These are phyloP conservation scores for Decorospora gaudefroyi DNA, from an alignment of 2,329 filamentous ascomycete genomes.

Conservation along the genomic window DNA sequence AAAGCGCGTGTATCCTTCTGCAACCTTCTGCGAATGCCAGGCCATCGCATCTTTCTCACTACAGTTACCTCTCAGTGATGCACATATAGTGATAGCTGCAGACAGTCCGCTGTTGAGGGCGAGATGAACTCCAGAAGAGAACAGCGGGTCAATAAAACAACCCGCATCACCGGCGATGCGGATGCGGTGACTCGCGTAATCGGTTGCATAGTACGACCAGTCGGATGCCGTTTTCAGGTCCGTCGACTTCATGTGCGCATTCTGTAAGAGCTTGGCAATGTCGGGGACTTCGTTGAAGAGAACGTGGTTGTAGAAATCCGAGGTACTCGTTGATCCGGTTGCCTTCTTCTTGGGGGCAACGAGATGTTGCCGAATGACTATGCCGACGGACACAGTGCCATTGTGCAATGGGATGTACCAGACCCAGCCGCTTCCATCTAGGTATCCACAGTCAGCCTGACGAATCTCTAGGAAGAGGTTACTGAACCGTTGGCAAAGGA, in stretches of 20 bases:
- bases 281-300: neutral
- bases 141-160: slow-evolving; percentile 57
- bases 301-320: slow-evolving; percentile 3
- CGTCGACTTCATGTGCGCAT: slow-evolving; percentile 1
- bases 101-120: slow-evolving; percentile 53
- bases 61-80: slow-evolving; percentile 47
- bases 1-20: slow-evolving; percentile 56
- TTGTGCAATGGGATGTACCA: slow-evolving; percentile 59
- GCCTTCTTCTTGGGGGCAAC: slow-evolving; percentile 15
- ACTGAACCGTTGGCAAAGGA: neutral
- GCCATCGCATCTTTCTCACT: slow-evolving; percentile 37
- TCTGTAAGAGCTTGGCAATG: neutral
- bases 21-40: slow-evolving; percentile 54
- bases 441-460: neutral
- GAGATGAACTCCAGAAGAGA: slow-evolving; percentile 56
- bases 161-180: slow-evolving; percentile 56
- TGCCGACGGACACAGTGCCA: slow-evolving; percentile 37
- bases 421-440: slow-evolving; percentile 56
- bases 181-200: slow-evolving; percentile 49
- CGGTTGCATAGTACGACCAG: slow-evolving; percentile 34
- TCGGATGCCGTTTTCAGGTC: slow-evolving; percentile 15
- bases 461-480: neutral
- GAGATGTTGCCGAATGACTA: slow-evolving; percentile 12
- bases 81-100: slow-evolving; percentile 53
- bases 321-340: too few relatives aligned